A percentile compares a stretch with the other conserved stretches of the same genome.
phyloP scores from a whole-genome alignment of 208 protist species.

The Crithidia bombi region DNA sequence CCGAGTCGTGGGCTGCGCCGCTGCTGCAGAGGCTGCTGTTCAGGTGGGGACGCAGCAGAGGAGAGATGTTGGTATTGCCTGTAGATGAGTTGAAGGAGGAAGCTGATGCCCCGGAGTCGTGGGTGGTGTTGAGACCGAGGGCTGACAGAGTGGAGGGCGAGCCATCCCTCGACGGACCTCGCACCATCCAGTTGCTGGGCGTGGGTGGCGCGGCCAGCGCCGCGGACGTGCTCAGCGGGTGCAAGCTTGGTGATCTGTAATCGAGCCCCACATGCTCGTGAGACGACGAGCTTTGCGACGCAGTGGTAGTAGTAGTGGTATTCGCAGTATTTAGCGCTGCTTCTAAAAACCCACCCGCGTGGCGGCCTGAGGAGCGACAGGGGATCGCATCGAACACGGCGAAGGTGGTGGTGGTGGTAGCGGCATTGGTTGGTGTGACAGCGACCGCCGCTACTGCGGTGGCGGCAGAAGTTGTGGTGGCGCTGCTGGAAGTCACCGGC shows the following conservation, averaged over 20 bases:
- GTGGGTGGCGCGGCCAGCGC: background rate
- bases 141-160: background rate
- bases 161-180: background rate
- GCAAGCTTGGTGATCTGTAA: constrained; percentile 5
- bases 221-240: background rate
- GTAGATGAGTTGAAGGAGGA: constrained; percentile 20
- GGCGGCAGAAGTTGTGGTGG: background rate
- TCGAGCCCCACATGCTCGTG: constrained; percentile 3
- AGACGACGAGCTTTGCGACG: constrained; percentile 4
- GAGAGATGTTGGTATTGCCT: constrained; percentile 15
- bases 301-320: background rate
- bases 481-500: background rate
- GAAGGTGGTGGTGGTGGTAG: constrained; percentile 1
- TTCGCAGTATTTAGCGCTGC: background rate
- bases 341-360: too few relatives aligned
- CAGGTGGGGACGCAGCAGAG: constrained; percentile 6
- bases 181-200: constrained; percentile 25
- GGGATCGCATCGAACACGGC: background rate
- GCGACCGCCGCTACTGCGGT: background rate
- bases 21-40: constrained; percentile 8
- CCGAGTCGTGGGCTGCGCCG: background rate
- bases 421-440: background rate
- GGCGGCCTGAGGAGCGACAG: too few relatives aligned
- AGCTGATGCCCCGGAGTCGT: background rate
- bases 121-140: background rate